These are phyloP conservation scores for Kuraishia borneana DNA, from an alignment of 805 yeast genomes.

Conservation along the genomic window DNA sequence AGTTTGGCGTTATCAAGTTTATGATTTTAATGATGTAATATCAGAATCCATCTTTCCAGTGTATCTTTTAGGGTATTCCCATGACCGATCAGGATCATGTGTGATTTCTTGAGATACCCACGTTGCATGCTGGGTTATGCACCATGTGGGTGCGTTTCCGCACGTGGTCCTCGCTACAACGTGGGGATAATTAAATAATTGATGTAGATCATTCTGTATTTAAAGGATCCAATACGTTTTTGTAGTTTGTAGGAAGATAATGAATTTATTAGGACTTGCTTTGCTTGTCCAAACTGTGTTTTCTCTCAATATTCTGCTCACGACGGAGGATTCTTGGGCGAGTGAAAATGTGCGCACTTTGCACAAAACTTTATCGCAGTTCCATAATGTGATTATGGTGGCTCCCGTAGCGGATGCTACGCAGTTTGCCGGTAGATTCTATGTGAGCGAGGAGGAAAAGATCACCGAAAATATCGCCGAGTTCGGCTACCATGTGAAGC, in stretches of 20 bases:
- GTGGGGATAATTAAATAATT: no score
- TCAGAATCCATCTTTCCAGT: no score
- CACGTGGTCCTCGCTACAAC: no score
- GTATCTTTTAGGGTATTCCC: no score
- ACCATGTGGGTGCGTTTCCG: no score
- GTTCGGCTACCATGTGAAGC: constrained; percentile 2
- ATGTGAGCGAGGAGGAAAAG: constrained; percentile 1
- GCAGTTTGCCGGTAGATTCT: neutral
- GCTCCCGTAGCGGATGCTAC: constrained; percentile 9
- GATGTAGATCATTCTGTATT: no score
- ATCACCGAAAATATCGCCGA: constrained; percentile 3
- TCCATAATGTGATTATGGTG: constrained; percentile 11
- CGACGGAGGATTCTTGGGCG: constrained; percentile 13
- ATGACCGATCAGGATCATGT: no score
- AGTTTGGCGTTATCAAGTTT: no score
- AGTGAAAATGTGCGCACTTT: constrained; percentile 9
- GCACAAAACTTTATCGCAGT: constrained; percentile 7
- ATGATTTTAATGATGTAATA: no score
- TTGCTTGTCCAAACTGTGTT: neutral
- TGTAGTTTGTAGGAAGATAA: neutral
- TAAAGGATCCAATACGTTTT: no score
- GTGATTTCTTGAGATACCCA: no score
- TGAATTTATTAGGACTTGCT: neutral
- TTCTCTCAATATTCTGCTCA: constrained; percentile 10
- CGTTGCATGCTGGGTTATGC: no score